phyloP scores from a whole-genome alignment of 106 monocot genomes.

The Platanthera zijinensis region DNA sequence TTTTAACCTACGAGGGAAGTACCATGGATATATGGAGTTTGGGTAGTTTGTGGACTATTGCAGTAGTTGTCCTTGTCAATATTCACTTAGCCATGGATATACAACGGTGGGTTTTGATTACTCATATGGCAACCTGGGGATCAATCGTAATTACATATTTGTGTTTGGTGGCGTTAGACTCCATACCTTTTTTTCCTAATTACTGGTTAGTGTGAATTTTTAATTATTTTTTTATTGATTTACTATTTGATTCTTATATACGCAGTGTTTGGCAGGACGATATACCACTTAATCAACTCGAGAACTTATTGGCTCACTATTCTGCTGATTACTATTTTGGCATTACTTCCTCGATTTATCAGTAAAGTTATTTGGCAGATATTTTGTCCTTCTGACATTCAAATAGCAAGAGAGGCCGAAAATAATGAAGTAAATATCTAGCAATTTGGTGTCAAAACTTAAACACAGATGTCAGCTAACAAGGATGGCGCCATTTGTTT shows the following conservation, averaged over 20 bases:
- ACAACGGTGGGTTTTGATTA: slow-evolving; percentile 69
- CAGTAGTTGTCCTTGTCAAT: slow-evolving; percentile 92
- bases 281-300: slow-evolving; percentile 57
- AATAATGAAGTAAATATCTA: slow-evolving; percentile 41
- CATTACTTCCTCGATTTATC: slow-evolving; percentile 81
- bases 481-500: slow-evolving; percentile 1
- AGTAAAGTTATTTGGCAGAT: slow-evolving; percentile 69
- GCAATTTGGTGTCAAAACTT: slow-evolving; percentile 17
- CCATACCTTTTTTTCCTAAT: slow-evolving; percentile 81
- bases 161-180: slow-evolving; percentile 85
- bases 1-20: slow-evolving; percentile 65
- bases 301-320: slow-evolving; percentile 87
- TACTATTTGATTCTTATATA: slow-evolving; percentile 4
- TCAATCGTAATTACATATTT: slow-evolving; percentile 67
- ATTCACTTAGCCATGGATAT: slow-evolving; percentile 94
- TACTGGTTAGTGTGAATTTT: slow-evolving; percentile 59
- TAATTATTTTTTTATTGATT: background rate
- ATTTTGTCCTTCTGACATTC: slow-evolving; percentile 87
- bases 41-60: slow-evolving; percentile 91
- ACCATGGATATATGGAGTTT: slow-evolving; percentile 91
- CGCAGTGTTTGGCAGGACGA: slow-evolving; percentile 63
- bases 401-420: slow-evolving; percentile 93
- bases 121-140: slow-evolving; percentile 87
- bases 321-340: slow-evolving; percentile 64
- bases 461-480: slow-evolving; percentile 38